phyloP scores from a whole-genome alignment of 2,329 filamentous ascomycete species.

The Colletotrichum lupini region DNA sequence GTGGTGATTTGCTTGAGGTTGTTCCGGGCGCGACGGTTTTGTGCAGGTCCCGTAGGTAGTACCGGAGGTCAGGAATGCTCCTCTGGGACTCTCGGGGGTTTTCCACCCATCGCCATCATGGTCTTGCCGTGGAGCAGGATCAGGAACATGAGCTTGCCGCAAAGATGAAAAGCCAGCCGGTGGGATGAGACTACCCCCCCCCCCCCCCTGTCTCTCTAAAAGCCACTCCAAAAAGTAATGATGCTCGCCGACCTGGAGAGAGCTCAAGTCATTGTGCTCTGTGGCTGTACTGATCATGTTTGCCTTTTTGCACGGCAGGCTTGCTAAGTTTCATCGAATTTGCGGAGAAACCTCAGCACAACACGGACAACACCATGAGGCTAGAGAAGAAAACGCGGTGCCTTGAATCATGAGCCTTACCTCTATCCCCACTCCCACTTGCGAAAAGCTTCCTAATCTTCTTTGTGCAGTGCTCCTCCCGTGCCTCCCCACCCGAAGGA shows the following conservation, averaged over 20 bases:
- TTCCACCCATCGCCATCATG: neutral
- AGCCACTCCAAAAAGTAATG: neutral
- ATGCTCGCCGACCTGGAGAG: neutral
- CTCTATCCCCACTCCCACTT: neutral
- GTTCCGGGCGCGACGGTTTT: conserved; percentile 8
- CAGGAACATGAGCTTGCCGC: neutral
- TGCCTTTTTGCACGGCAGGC: conserved; percentile 11
- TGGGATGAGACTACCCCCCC: neutral
- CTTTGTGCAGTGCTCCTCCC: no score
- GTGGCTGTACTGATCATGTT: conserved; percentile 17
- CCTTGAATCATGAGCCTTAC: neutral
- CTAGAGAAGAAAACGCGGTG: neutral
- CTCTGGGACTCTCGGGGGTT: neutral
- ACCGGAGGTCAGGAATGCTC: neutral
- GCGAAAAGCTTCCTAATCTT: neutral
- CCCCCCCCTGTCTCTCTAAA: no score
- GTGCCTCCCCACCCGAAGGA: no score
- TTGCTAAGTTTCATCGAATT: conserved; percentile 12
- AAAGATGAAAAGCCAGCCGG: neutral
- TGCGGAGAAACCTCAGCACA: neutral
- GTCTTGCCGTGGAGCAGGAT: neutral
- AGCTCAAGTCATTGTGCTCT: neutral
- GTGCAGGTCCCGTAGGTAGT: conserved; percentile 20
- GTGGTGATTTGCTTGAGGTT: neutral
- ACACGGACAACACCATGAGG: neutral